Evolutionary conservation across 2,329 filamentous ascomycete species (phyloP).

Genomic region (Chrysoporthe deuterocubensis): DNA sequence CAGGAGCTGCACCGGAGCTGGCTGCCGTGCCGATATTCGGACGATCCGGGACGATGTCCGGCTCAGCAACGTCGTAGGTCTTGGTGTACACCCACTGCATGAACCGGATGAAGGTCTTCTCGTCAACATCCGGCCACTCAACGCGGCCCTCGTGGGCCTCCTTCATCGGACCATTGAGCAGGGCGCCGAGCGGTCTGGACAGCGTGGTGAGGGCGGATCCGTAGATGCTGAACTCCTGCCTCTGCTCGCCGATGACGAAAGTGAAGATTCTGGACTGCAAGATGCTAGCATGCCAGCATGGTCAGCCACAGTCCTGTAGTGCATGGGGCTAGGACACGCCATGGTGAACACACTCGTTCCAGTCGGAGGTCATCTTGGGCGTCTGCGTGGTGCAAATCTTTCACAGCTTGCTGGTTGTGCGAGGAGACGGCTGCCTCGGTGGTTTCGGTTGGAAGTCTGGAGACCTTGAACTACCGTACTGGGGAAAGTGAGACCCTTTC

Average conservation of each 20-base stretch:
- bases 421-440: background rate
- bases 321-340: background rate
- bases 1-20: too few species aligned
- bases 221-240: background rate
- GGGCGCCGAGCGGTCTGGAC: background rate
- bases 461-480: too few species aligned
- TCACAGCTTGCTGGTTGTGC: background rate
- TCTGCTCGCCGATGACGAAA: background rate
- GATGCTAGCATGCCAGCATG: background rate
- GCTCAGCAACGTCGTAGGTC: background rate
- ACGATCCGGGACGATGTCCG: background rate
- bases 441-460: too few species aligned
- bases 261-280: background rate
- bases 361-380: background rate
- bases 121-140: slow-evolving; percentile 19
- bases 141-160: slow-evolving; percentile 16
- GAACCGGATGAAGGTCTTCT: slow-evolving; percentile 20
- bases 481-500: too few species aligned
- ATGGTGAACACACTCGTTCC: background rate
- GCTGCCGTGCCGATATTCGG: too few species aligned
- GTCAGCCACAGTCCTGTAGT: background rate
- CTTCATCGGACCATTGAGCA: slow-evolving; percentile 17
- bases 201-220: background rate
- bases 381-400: background rate
- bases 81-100: slow-evolving; percentile 19